Conservation (phyloP, 139 green algal genomes). For the Axilococcus clingmanii region DNA sequence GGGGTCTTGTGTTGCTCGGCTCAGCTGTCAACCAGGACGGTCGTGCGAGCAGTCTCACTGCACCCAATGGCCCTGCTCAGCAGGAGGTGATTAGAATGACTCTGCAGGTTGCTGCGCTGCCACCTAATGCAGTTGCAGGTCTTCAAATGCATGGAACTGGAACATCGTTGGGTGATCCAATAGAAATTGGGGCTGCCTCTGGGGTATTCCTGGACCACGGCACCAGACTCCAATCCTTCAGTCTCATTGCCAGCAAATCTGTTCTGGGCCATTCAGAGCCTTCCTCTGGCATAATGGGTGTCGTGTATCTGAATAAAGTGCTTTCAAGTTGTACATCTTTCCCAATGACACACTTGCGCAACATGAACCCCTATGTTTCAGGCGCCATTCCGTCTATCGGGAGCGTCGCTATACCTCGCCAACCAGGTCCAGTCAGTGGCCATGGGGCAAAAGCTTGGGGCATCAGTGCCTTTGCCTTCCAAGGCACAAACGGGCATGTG, state of each 20-base stretch:
- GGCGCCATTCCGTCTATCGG: conserved; percentile 4
- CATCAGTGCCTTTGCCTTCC: conserved; percentile 27
- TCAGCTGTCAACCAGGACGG: conserved; percentile 37
- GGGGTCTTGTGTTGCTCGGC: conserved; percentile 24
- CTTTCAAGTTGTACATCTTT: conserved; percentile 4
- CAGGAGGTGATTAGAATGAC: conserved; percentile 50
- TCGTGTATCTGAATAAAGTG: conserved; percentile 28
- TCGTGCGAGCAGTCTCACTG: conserved; percentile 34
- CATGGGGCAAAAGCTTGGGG: background rate
- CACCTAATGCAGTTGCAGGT: conserved; percentile 3
- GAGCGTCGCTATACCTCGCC: background rate
- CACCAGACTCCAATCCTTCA: conserved; percentile 10
- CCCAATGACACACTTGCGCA: conserved; percentile 55
- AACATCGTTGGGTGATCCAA: conserved; percentile 74
- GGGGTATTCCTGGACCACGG: conserved; percentile 13
- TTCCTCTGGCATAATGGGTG: conserved; percentile 55
- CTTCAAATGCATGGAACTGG: conserved; percentile 44
- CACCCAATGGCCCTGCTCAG: conserved; percentile 39
- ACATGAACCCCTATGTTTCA: conserved; percentile 54
- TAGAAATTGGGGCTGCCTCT: conserved; percentile 53
- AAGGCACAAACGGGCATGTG: conserved; percentile 51
- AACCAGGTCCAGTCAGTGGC: background rate
- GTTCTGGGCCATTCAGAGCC: conserved; percentile 75
- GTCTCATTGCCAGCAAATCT: conserved; percentile 61
- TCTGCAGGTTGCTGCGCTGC: conserved; percentile 20